Evolutionary conservation across 495 filamentous ascomycete species (phyloP), one percentile per base, ranked within the genome.

Genomic region (Lepraria neglecta): DNA sequence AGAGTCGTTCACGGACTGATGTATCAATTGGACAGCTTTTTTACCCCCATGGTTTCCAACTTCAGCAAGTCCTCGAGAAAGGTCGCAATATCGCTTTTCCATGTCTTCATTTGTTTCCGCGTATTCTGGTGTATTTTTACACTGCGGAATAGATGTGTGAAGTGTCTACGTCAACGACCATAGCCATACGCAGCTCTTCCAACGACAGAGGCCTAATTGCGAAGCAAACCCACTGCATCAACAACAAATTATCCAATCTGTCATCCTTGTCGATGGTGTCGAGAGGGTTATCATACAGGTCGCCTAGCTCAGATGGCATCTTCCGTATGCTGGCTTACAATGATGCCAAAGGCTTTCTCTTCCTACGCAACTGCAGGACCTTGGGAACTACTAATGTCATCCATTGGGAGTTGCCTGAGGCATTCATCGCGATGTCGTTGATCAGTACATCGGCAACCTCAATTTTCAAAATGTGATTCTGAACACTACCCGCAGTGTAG

Each of bases 1-100:
- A 31, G 12, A 57, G 40, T 60, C 58, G 3, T 52, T 52, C n/a
- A 52, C 48, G 4, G 58, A 60, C 21, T 60, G 58, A 52, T 60
- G 58, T 6, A 51, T 52, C 6, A 60, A 60, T 6, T 40, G 58
- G 27, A 43, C 58, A 7, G 27, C 27, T 1, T 4, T 4, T 15
- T 4, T 17, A 10, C 5, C 11, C 14, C 6, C 9, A 15, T 19
- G 11, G 3, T n/a, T 28, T 7, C 19, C 15, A 31, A 19, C 38
- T 28, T 57, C 54, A 19, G 4, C 40, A 6, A 57, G 14, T 17
- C 54, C 54, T 21, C 24, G 7, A 17, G 54, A 57, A 28, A 31
- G 24, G 17, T 12, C 14, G 21, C 1, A 4, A 6, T 45, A 4
- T n/a, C 0, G 42, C 14, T 10, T 14, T 11, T n/a, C 7, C 54